A percentile compares a stretch with the other conserved stretches of the same genome.
These are phyloP conservation scores for Cinnamomum micranthum DNA, from an alignment of 164 flowering plant species.

Conservation along the genomic window DNA sequence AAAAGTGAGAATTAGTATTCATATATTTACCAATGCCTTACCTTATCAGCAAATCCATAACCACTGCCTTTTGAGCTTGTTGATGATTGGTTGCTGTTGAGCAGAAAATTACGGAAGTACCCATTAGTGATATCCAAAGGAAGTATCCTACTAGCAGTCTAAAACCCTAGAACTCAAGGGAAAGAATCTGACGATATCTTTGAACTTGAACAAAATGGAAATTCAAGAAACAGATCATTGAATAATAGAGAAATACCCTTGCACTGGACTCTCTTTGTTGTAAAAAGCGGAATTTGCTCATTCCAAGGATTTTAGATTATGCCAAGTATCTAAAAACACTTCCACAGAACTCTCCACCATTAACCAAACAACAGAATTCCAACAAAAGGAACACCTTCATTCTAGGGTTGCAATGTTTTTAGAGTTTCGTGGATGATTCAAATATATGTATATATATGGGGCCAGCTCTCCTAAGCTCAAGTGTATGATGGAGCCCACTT, in stretches of 20 bases:
- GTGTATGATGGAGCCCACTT: too few species aligned
- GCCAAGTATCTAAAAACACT: background rate
- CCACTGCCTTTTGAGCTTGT: slow-evolving; percentile 73
- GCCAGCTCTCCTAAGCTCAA: too few species aligned
- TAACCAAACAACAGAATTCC: background rate
- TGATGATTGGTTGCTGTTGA: slow-evolving; percentile 49
- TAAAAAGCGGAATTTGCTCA: background rate
- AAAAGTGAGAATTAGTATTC: background rate
- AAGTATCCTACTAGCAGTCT: background rate
- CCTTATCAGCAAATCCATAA: slow-evolving; percentile 99
- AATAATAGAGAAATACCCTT: background rate
- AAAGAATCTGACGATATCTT: too few species aligned
- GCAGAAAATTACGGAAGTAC: background rate
- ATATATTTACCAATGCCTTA: slow-evolving; percentile 15
- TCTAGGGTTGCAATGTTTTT: background rate
- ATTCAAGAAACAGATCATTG: background rate
- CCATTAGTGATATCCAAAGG: background rate
- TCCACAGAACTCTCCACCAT: background rate
- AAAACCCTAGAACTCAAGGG: background rate
- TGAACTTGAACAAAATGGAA: background rate
- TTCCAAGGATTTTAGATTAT: background rate
- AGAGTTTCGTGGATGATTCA: background rate
- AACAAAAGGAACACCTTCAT: background rate
- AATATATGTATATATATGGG: too few species aligned
- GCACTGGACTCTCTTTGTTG: background rate